These are phyloP conservation scores for Chytriomyces sp. DNA, from an alignment of 192 early-diverging fungal species.

Conservation along the genomic window DNA sequence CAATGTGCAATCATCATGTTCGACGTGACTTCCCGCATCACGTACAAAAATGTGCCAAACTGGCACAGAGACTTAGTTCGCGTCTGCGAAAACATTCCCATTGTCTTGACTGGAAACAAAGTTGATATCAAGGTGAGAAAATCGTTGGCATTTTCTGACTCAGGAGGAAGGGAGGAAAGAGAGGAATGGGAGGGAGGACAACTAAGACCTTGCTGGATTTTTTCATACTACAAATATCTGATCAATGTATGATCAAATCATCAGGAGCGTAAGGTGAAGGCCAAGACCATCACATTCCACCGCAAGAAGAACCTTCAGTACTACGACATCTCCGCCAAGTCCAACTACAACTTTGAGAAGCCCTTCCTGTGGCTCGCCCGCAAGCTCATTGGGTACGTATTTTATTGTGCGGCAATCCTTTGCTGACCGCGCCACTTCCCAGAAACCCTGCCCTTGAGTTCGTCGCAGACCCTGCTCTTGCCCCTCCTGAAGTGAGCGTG, in stretches of 20 bases:
- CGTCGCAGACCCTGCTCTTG: constrained; percentile 94
- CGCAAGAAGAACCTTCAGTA: constrained; percentile 99
- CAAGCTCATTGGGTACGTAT: constrained; percentile 80
- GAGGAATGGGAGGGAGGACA: not conserved
- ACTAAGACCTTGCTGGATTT: too few relatives aligned
- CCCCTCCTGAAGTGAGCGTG: constrained; percentile 89
- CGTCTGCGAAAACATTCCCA: constrained; percentile 99
- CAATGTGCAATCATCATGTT: constrained; percentile 99
- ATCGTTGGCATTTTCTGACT: not conserved
- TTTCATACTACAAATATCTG: not conserved
- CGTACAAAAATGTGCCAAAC: constrained; percentile 99
- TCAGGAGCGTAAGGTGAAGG: constrained; percentile 98
- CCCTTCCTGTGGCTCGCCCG: constrained; percentile 99
- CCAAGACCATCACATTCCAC: constrained; percentile 99
- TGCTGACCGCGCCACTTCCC: constrained; percentile 6
- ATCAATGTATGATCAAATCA: not conserved
- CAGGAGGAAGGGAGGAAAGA: not conserved
- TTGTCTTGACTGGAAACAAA: constrained; percentile 99
- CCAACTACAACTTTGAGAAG: constrained; percentile 99
- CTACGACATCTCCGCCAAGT: constrained; percentile 99
- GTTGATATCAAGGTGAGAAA: constrained; percentile 93
- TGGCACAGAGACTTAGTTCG: constrained; percentile 99
- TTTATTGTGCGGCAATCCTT: not conserved
- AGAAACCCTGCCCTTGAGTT: constrained; percentile 94
- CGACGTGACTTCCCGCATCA: constrained; percentile 98